Conservation (phyloP, 2,329 filamentous ascomycete species). For the Calonectria pauciramosa region DNA sequence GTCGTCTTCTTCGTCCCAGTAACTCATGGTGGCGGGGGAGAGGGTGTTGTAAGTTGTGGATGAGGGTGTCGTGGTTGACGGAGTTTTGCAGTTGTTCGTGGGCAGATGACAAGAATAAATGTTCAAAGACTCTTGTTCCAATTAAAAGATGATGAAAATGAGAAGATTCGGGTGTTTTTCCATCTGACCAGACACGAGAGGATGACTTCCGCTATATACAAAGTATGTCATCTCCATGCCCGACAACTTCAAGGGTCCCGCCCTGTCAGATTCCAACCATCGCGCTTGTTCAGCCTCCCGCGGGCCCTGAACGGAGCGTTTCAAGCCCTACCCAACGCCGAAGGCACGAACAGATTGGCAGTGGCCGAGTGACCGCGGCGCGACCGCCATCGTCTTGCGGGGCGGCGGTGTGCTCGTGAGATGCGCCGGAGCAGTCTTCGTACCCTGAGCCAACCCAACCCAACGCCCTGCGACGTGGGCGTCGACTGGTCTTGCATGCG, state of each 20-base stretch:
- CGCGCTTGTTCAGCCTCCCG: not conserved
- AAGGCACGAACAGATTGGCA: not conserved
- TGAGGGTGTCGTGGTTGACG: no score
- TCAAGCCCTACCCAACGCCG: not conserved
- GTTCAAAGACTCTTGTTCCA: no score
- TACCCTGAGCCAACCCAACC: not conserved
- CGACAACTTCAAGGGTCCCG: not conserved
- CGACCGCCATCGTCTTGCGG: not conserved
- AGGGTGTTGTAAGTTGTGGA: not conserved
- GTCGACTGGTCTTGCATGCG: not conserved
- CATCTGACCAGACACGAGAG: not conserved
- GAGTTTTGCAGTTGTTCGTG: not conserved
- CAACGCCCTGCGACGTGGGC: not conserved
- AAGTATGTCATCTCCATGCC: not conserved
- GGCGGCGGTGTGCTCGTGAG: not conserved
- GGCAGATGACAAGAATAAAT: not conserved
- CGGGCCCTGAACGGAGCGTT: not conserved
- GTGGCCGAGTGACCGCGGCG: not conserved
- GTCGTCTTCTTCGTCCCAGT: not conserved
- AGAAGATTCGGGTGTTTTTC: not conserved
- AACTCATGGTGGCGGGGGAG: not conserved
- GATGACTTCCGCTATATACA: not conserved
- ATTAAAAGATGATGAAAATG: not conserved
- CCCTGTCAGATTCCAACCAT: not conserved
- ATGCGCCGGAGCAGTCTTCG: not conserved